A percentile compares a stretch with the other conserved stretches of the same genome.
These are phyloP conservation scores for Trichomonascaceae sp. DNA, from an alignment of 1,139 yeast genomes.

Conservation along the genomic window DNA sequence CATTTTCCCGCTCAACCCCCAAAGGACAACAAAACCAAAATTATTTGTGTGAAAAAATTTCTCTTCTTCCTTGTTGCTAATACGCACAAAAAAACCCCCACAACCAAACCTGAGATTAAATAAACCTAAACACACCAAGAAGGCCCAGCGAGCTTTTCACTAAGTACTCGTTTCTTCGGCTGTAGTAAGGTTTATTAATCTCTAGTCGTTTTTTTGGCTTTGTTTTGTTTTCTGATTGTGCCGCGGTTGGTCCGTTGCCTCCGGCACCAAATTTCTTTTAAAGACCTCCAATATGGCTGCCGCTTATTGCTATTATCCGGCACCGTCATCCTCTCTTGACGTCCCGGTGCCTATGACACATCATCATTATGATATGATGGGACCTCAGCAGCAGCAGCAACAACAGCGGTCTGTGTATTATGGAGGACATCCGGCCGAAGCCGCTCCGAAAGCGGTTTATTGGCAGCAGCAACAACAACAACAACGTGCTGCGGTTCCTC, in stretches of 20 bases:
- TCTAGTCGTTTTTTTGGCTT: not conserved
- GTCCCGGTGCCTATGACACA: not conserved
- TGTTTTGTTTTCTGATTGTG: not conserved
- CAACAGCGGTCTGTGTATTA: constrained; percentile 6
- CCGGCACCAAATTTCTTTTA: not conserved
- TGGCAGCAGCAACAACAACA: constrained; percentile 9
- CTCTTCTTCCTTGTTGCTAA: constrained; percentile 7
- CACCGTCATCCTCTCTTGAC: not conserved
- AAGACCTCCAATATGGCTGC: not conserved
- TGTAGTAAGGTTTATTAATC: not conserved
- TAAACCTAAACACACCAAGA: constrained; percentile 6
- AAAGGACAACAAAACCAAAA: not conserved
- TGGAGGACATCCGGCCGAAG: not conserved
- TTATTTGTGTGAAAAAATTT: constrained; percentile 2
- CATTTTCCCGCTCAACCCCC: not conserved
- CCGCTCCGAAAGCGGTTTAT: constrained; percentile 5
- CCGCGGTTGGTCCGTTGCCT: not conserved
- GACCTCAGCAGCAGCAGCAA: constrained; percentile 5
- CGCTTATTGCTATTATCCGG: constrained; percentile 1
- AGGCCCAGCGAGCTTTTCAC: constrained; percentile 7
- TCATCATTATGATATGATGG: constrained; percentile 1
- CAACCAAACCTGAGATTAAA: constrained; percentile 4
- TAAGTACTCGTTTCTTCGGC: constrained; percentile 9
- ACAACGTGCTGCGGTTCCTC: constrained; percentile 9
- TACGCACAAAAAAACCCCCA: not conserved